These are phyloP conservation scores for Barnettozyma sp. DNA, from an alignment of 805 yeast species.

Conservation along the genomic window DNA sequence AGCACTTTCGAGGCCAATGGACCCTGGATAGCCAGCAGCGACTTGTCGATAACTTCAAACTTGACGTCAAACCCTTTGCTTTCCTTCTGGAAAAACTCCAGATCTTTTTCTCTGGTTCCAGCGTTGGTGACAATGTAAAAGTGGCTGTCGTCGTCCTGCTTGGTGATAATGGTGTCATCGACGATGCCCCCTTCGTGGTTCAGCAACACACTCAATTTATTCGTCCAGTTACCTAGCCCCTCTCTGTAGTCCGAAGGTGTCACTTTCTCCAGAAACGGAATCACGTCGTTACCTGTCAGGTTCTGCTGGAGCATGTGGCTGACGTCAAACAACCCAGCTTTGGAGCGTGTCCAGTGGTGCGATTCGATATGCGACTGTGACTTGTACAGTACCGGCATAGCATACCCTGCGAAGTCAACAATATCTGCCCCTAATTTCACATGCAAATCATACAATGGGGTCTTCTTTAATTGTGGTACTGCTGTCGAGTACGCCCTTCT, in stretches of 20 bases:
- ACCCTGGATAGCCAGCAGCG: slow-evolving; percentile 88
- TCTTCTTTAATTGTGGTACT: slow-evolving; percentile 30
- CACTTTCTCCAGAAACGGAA: slow-evolving; percentile 61
- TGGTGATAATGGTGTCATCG: slow-evolving; percentile 88
- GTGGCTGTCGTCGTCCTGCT: slow-evolving; percentile 52
- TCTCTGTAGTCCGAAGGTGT: slow-evolving; percentile 87
- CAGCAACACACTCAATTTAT: slow-evolving; percentile 72
- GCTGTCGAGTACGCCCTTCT: slow-evolving; percentile 24
- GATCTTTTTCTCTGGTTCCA: slow-evolving; percentile 82
- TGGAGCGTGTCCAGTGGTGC: slow-evolving; percentile 85
- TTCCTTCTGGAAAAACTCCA: slow-evolving; percentile 52
- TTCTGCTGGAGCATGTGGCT: slow-evolving; percentile 96
- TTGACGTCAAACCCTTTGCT: slow-evolving; percentile 30
- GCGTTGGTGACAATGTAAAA: slow-evolving; percentile 94
- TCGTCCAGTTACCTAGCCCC: slow-evolving; percentile 47
- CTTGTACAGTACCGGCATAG: slow-evolving; percentile 87
- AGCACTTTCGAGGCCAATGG: slow-evolving; percentile 71
- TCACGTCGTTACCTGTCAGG: slow-evolving; percentile 61
- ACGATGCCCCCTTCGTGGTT: slow-evolving; percentile 78
- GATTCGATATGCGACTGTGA: slow-evolving; percentile 87
- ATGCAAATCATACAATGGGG: slow-evolving; percentile 82
- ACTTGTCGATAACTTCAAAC: slow-evolving; percentile 53
- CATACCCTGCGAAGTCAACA: slow-evolving; percentile 95
- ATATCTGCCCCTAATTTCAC: slow-evolving; percentile 74
- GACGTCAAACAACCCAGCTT: slow-evolving; percentile 92